Base-by-base conservation (phyloP, 441 rosid species). In the Capsella rubella region DNA sequence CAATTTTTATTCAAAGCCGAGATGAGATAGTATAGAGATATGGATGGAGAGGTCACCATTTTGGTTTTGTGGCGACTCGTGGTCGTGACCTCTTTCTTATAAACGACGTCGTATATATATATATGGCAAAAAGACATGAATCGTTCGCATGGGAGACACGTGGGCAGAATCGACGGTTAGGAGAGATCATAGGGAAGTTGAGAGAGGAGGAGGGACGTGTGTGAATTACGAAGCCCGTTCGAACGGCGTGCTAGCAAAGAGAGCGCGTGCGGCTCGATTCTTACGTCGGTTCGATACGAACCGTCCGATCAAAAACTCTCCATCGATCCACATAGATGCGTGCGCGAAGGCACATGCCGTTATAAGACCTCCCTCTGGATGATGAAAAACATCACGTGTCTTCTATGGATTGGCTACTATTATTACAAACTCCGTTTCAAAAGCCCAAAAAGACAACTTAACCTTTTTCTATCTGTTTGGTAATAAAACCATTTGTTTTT, bases 211-310 rank as follows among this genome's bases (percentile, higher is more conserved):
- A 34, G 37, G 31, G 80, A 85, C 77, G 82, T 61, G 78, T 59
- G 70, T 50, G 78, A 77, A 80, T 83, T 81, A 83, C 90, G 78
- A 85, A 83, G 86, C 66, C 70, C 61, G 25, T 21, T 78, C 71
- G 84, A 78, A 82, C 57, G 46, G 59, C 57, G 88, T 76, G 87
- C 82, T 7, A 21, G 25, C 25, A 7, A 34, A 29, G 35, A 29
- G 35, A 29, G 40, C 79, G 89, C 91, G 85, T 81, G 87, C 83
- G 83, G 54, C 85, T 83, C 86, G 87, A 81, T 85, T 78, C 77
- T 69, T 47, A 84, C 76, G 78, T 82, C 75, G 21, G 15, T 69
- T 21, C 6, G 50, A 60, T 66, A 37, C 46, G 0, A 10, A 35
- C 90, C 90, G 87, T 84, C 52, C 58, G 86, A 83, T 88, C 61